phyloP scores from a whole-genome alignment of 1,284 basidiomycete genomes.

The Cystobasidium slooffiae region DNA sequence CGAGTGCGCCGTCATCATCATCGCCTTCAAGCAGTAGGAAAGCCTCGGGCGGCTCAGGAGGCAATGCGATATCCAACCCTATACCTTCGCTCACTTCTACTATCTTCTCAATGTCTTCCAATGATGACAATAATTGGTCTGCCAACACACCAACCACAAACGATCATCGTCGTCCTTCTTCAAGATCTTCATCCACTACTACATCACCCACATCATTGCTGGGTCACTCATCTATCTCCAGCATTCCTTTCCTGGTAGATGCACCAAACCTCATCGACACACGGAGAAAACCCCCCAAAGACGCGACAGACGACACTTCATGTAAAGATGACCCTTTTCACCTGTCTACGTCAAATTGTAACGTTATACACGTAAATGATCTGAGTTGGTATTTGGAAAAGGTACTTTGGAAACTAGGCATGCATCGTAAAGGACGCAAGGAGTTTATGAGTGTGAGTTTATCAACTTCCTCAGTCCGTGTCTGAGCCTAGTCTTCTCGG shows the following conservation, averaged over 20 bases:
- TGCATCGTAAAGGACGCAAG: conserved; percentile 21
- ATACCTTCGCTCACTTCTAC: conserved; percentile 14
- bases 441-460: conserved; percentile 30
- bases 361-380: conserved; percentile 9
- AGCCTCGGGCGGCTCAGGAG: background rate
- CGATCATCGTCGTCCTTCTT: background rate
- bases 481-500: background rate
- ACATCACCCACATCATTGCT: background rate
- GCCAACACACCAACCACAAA: background rate
- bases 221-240: background rate
- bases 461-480: background rate
- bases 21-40: background rate
- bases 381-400: conserved; percentile 10
- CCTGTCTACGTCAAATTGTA: background rate
- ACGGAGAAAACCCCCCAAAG: background rate
- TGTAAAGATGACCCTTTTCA: background rate
- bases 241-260: conserved; percentile 6
- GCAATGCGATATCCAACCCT: no score
- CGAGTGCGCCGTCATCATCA: background rate
- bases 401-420: conserved; percentile 14
- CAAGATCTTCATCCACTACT: background rate
- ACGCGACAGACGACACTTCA: background rate
- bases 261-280: background rate
- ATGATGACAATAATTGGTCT: background rate
- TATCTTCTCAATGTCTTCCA: background rate